Percentiles rank a stretch among this genome's conserved stretches.
Evolutionary conservation across 2,329 filamentous ascomycete species (phyloP).

Genomic region (Xylaria sp.): DNA sequence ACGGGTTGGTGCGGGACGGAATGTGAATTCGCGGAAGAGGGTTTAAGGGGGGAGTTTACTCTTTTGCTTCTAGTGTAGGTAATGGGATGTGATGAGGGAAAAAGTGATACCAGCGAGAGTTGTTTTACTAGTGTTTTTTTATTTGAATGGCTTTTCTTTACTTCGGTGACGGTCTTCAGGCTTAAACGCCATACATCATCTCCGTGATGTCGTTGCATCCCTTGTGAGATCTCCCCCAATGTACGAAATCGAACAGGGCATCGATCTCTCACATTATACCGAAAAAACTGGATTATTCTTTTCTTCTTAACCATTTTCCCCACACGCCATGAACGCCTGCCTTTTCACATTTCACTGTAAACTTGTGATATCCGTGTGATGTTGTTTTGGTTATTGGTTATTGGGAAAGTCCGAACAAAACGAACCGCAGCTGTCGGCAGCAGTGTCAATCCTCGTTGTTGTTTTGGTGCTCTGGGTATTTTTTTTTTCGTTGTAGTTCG

Average conservation of each 20-base stretch:
- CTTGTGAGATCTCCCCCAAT: no score
- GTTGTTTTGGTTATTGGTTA: no score
- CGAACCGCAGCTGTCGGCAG: no score
- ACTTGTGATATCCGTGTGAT: no score
- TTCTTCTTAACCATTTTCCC: neutral
- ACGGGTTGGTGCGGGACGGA: slow-evolving; percentile 77
- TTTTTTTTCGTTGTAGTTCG: neutral
- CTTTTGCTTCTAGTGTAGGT: neutral
- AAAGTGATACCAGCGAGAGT: slow-evolving; percentile 18
- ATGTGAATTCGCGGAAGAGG: slow-evolving; percentile 73
- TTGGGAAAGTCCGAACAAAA: no score
- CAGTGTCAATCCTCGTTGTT: neutral
- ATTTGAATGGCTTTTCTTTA: neutral
- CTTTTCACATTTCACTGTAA: neutral
- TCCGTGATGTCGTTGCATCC: no score
- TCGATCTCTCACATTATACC: neutral
- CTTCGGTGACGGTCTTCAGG: no score
- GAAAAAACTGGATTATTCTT: neutral
- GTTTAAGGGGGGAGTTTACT: slow-evolving; percentile 5
- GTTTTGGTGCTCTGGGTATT: neutral
- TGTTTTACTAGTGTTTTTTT: neutral
- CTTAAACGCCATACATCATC: no score
- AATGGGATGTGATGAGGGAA: neutral
- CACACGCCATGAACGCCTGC: slow-evolving; percentile 14
- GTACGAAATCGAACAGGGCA: no score